These are phyloP conservation scores for Vigna trinervia DNA, from an alignment of 306 rosid species.

Conservation along the genomic window DNA sequence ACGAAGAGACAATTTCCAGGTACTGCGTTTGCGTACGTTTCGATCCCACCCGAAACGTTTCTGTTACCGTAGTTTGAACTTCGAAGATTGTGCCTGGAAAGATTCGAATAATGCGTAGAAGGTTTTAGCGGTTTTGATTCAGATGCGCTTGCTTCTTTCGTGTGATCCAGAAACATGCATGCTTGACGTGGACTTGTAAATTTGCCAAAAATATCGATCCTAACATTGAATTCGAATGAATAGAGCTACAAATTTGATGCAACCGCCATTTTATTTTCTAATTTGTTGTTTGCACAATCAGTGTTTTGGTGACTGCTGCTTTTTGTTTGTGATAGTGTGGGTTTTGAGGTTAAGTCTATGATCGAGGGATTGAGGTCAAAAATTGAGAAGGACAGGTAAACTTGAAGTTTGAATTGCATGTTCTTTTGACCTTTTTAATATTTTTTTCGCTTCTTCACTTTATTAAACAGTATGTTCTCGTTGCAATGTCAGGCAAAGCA, in stretches of 20 bases:
- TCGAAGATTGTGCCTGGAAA: conserved; percentile 14
- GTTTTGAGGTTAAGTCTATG: conserved; percentile 70
- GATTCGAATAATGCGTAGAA: conserved; percentile 23
- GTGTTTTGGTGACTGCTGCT: conserved; percentile 14
- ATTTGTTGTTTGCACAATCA: not conserved
- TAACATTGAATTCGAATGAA: not conserved
- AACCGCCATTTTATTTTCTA: not conserved
- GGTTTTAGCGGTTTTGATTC: not conserved
- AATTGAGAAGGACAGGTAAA: conserved; percentile 92
- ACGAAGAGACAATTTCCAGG: conserved; percentile 95
- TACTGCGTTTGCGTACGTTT: conserved; percentile 34
- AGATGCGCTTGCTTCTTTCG: not conserved
- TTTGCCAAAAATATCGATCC: not conserved
- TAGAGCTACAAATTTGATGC: not conserved
- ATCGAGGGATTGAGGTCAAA: conserved; percentile 79
- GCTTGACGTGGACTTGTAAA: conserved; percentile 1
- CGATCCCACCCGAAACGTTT: conserved; percentile 25
- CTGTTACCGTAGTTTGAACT: not conserved
- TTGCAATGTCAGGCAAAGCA: conserved; percentile 69
- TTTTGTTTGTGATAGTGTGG: conserved; percentile 69
- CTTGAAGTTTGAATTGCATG: not conserved
- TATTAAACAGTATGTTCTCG: conserved; percentile 16
- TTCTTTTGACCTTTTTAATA: not conserved
- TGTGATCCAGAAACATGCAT: conserved; percentile 4
- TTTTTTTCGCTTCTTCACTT: not conserved